These are phyloP conservation scores for Termitomyces sp. DNA, from an alignment of 768 basidiomycete species.

Conservation along the genomic window DNA sequence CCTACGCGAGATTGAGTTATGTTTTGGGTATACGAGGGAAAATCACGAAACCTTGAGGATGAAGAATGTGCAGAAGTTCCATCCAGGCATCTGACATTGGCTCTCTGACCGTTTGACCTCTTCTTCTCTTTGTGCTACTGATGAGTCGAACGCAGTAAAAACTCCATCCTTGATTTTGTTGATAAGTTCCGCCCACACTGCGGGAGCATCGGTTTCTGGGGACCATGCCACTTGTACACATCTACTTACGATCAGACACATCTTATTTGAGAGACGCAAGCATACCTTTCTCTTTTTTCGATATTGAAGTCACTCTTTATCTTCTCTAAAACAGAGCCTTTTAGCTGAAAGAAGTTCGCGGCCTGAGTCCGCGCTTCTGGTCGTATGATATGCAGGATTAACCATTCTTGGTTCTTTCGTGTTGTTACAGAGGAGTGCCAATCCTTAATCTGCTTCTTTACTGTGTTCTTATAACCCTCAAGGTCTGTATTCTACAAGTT, in stretches of 20 bases:
- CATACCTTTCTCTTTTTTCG: constrained; percentile 81
- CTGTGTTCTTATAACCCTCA: constrained; percentile 72
- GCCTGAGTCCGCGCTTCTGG: constrained; percentile 56
- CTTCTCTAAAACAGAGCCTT: constrained; percentile 82
- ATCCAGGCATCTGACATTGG: constrained; percentile 89
- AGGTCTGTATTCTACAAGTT: constrained; percentile 46
- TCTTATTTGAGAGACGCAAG: constrained; percentile 2
- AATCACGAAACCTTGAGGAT: constrained; percentile 68
- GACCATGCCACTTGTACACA: constrained; percentile 82
- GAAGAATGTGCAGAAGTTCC: constrained; percentile 99
- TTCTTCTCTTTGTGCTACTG: constrained; percentile 77
- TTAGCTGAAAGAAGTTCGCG: constrained; percentile 77
- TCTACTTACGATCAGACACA: constrained; percentile 32
- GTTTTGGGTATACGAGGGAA: constrained; percentile 3
- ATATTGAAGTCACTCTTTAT: constrained; percentile 88
- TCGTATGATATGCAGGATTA: constrained; percentile 81
- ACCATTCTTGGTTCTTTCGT: constrained; percentile 87
- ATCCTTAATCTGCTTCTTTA: constrained; percentile 86
- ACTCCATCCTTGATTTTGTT: constrained; percentile 89
- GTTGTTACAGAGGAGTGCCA: constrained; percentile 70
- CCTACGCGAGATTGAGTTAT: constrained; percentile 41
- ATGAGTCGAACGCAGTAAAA: constrained; percentile 76
- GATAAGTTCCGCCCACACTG: constrained; percentile 83
- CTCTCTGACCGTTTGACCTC: constrained; percentile 86
- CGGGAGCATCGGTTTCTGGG: constrained; percentile 63